Conservation (phyloP, 139 green algal genomes). For the Chlamydomonas applanata region DNA sequence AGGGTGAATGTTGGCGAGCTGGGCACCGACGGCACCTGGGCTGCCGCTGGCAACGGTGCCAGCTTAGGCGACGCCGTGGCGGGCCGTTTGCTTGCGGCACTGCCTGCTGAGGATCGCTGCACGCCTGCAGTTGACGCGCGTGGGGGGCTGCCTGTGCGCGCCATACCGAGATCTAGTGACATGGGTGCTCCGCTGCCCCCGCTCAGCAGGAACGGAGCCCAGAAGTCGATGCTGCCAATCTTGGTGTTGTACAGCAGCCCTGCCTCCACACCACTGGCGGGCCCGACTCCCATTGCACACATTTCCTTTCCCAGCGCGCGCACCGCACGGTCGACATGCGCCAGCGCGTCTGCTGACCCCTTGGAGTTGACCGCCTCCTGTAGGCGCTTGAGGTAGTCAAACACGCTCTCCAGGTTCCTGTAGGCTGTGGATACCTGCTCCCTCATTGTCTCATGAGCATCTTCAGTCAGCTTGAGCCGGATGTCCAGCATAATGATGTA, state of each 20-base stretch:
- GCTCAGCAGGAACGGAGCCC: too few species aligned
- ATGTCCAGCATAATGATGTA: constrained; percentile 22
- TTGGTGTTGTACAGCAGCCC: background rate
- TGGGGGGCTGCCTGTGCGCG: too few species aligned
- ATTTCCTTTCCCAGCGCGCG: constrained; percentile 9
- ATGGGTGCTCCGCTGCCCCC: too few species aligned
- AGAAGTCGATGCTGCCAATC: constrained; percentile 1
- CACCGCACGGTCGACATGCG: constrained; percentile 15
- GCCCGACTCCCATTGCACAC: background rate
- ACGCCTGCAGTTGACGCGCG: too few species aligned
- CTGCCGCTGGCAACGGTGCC: too few species aligned
- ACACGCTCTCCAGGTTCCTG: constrained; percentile 26
- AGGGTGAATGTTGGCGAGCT: too few species aligned
- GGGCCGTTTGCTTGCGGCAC: too few species aligned
- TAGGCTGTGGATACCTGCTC: constrained; percentile 38
- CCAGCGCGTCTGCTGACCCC: constrained; percentile 14
- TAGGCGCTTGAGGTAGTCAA: constrained; percentile 29
- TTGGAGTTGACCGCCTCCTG: constrained; percentile 34
- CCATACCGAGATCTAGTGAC: too few species aligned
- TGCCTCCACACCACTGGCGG: background rate
- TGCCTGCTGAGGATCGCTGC: too few species aligned
- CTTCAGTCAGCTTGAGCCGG: constrained; percentile 27
- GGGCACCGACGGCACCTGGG: too few species aligned
- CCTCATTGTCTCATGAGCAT: constrained; percentile 10
- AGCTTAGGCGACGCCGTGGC: too few species aligned